A percentile compares a stretch with the other conserved stretches of the same genome.
Conservation (phyloP, 441 rosid genomes). For the Erodium chrysanthum region DNA sequence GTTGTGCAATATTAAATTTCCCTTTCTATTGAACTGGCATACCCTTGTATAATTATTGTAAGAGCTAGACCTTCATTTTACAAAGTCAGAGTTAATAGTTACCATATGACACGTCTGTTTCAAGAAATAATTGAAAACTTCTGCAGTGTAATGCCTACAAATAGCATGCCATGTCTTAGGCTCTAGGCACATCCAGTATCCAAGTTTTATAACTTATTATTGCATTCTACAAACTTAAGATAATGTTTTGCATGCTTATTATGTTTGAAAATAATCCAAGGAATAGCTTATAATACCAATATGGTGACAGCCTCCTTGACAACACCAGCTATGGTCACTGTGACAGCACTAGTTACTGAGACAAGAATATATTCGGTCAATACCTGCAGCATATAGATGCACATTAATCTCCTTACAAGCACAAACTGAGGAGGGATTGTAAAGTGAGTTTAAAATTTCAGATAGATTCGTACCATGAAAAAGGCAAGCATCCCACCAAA, state of each 20-base stretch:
- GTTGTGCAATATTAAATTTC: background rate
- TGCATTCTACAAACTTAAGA: background rate
- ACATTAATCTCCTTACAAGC: conserved; percentile 6
- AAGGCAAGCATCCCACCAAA: conserved; percentile 93
- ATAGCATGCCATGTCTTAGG: background rate
- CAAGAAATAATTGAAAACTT: background rate
- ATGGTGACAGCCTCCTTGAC: conserved; percentile 97
- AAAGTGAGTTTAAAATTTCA: background rate
- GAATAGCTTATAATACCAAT: conserved; percentile 41
- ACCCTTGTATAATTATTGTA: background rate
- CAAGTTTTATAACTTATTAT: background rate
- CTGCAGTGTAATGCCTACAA: background rate
- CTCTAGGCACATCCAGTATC: background rate
- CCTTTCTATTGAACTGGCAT: background rate
- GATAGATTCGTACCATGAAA: conserved; percentile 53
- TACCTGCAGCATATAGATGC: conserved; percentile 46
- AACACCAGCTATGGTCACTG: conserved; percentile 91
- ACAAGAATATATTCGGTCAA: conserved; percentile 81
- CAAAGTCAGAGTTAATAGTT: background rate
- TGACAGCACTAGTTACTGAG: conserved; percentile 95
- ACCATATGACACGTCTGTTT: background rate
- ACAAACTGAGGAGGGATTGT: background rate
- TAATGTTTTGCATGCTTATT: background rate
- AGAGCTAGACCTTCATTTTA: background rate
- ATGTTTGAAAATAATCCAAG: background rate